Percentiles rank a stretch among this genome's conserved stretches.
These are phyloP conservation scores for Botryotinia globosa DNA, from an alignment of 2,329 filamentous ascomycete genomes.

Conservation along the genomic window DNA sequence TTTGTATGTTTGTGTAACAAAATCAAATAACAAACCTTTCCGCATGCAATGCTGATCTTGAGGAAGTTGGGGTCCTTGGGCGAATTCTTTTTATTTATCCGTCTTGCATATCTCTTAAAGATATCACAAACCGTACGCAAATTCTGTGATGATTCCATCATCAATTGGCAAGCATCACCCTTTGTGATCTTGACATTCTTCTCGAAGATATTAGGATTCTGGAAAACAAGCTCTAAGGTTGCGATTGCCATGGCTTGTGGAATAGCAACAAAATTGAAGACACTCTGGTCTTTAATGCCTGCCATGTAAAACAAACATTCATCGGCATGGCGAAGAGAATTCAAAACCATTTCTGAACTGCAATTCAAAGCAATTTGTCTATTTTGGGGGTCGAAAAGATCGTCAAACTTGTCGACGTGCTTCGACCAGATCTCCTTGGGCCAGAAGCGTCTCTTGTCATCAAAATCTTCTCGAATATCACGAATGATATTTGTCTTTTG, in stretches of 20 bases:
- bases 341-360: conserved; percentile 90
- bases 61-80: conserved; percentile 90
- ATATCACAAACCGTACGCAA: conserved; percentile 75
- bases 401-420: conserved; percentile 84
- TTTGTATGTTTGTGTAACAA: conserved; percentile 44
- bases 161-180: conserved; percentile 85
- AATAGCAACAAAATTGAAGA: conserved; percentile 98
- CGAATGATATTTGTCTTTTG: conserved; percentile 99
- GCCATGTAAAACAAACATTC: conserved; percentile 98
- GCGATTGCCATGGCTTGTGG: conserved; percentile 97
- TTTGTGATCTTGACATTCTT: conserved; percentile 95
- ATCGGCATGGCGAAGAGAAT: conserved; percentile 80
- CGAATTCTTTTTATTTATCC: conserved; percentile 91
- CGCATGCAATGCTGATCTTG: conserved; percentile 86
- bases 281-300: conserved; percentile 88
- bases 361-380: conserved; percentile 76
- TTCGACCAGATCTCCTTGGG: conserved; percentile 97
- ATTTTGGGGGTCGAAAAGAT: conserved; percentile 82
- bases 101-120: conserved; percentile 73
- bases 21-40: conserved; percentile 58
- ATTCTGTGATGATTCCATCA: conserved; percentile 92
- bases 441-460: conserved; percentile 88
- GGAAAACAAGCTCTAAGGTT: conserved; percentile 87
- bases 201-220: conserved; percentile 82
- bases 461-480: conserved; percentile 85